Percentiles rank a stretch among this genome's conserved stretches.
Conservation (phyloP, 352 stramenopile genomes). For the Globisporangium middletonii region DNA sequence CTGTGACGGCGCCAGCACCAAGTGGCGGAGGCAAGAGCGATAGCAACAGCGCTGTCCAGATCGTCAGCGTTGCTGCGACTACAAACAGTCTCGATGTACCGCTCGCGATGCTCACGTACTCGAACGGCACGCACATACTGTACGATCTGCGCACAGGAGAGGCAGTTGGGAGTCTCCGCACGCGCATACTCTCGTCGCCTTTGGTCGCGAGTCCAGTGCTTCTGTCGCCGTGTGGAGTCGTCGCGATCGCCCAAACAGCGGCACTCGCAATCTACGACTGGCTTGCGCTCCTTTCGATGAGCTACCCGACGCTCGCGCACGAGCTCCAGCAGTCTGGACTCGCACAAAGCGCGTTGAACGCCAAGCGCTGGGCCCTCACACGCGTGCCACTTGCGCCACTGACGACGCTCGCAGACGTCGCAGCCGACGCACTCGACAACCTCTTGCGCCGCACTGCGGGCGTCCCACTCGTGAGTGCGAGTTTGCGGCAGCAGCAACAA, state of each 20-base stretch:
- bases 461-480: background rate
- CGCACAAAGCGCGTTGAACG: slow-evolving; percentile 6
- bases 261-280: slow-evolving; percentile 29
- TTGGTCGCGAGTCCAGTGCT: background rate
- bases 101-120: slow-evolving; percentile 34
- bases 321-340: slow-evolving; percentile 19
- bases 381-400: slow-evolving; percentile 5
- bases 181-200: background rate
- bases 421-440: slow-evolving; percentile 3
- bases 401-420: background rate
- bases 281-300: slow-evolving; percentile 32
- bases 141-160: slow-evolving; percentile 40
- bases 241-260: slow-evolving; percentile 3
- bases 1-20: slow-evolving; percentile 19
- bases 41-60: background rate
- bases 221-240: slow-evolving; percentile 1
- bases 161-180: slow-evolving; percentile 33
- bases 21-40: background rate
- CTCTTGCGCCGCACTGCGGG: slow-evolving; percentile 11
- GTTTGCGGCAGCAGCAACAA: background rate
- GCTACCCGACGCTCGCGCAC: slow-evolving; percentile 20
- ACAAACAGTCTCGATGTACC: slow-evolving; percentile 25
- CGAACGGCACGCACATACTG: slow-evolving; percentile 36
- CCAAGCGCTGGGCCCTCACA: slow-evolving; percentile 27
- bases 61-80: slow-evolving; percentile 10